Conservation (phyloP, 83 land plant species). For the Thuja plicata region DNA sequence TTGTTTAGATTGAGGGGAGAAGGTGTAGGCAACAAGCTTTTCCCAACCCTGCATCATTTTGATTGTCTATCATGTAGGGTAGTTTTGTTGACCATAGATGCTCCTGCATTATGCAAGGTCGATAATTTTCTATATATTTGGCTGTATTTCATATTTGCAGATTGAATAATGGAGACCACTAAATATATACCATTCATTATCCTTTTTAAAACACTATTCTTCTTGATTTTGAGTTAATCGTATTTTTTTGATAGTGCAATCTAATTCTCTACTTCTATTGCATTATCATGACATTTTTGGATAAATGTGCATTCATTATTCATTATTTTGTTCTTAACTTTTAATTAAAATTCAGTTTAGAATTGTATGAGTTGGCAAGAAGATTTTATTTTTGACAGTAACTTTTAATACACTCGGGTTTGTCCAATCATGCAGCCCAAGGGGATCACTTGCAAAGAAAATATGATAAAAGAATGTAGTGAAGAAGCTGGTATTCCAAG, state of each 20-base stretch:
- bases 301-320: neutral
- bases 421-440: constrained; percentile 59
- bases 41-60: too few relatives aligned
- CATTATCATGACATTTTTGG: neutral
- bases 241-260: neutral
- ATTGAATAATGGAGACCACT: neutral
- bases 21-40: too few relatives aligned
- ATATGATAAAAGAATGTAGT: constrained; percentile 87
- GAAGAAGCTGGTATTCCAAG: constrained; percentile 94
- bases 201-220: neutral
- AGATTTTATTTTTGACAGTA: neutral
- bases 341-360: neutral
- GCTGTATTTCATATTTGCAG: neutral
- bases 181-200: neutral
- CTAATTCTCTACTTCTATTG: neutral
- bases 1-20: too few relatives aligned
- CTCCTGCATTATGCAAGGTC: neutral
- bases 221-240: too few relatives aligned
- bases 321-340: neutral
- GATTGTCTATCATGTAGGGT: too few relatives aligned
- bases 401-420: neutral
- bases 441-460: constrained; percentile 79
- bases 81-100: too few relatives aligned
- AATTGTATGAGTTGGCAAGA: neutral
- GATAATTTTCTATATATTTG: neutral